Base-by-base conservation (phyloP, 2,329 filamentous ascomycete species). In the Venturia oleaginea region DNA sequence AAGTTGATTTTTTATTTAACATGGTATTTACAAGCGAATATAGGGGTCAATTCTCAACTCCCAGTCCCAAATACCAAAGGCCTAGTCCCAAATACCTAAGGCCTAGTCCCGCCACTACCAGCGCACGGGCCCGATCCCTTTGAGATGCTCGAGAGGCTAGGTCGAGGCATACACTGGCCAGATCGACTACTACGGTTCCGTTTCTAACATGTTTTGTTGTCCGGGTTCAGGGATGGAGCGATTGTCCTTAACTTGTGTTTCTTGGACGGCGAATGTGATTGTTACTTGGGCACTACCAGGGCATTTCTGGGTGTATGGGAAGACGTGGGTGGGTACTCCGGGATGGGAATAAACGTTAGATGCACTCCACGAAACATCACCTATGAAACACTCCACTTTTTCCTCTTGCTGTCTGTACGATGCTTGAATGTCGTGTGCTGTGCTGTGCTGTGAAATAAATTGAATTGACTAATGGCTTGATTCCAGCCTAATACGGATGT, bases 1-100 rank as follows among this genome's bases (percentile, higher is more conserved):
- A 30, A 22, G 19, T 57, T 34, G 15, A 32, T 34, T 57, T 34
- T 57, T 57, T 57, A 30, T 57, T 34, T 34, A 19, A 57, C 51
- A 32, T 57, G 27, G 30, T 57, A 34, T 57, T 57, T 57, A 57
- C 51, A 57, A 57, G 15, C 27, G 48, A 22, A 57, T 57, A 32
- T 34, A 57, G 51, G 51, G 46, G 30, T n/a, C 22, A 51, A 51
- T 24, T 13, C 15, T 15, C 11, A 51, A 24, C 46, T 27, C 24
- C 46, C 3, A 22, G n/a, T 46, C 43, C 43, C 42, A 19, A 46
- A 46, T 6, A 5, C 19, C 42, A 46, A 46, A 22, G n/a, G 19
- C 19, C 3, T 10, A 46, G 19, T 46, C n/a, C 42, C 10, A 19
- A 46, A 46, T 6, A 5, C 19, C 42, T n/a, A 46, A 22, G n/a